Conservation (phyloP, 2,329 filamentous ascomycete species). For the Aspergillus unguis region DNA sequence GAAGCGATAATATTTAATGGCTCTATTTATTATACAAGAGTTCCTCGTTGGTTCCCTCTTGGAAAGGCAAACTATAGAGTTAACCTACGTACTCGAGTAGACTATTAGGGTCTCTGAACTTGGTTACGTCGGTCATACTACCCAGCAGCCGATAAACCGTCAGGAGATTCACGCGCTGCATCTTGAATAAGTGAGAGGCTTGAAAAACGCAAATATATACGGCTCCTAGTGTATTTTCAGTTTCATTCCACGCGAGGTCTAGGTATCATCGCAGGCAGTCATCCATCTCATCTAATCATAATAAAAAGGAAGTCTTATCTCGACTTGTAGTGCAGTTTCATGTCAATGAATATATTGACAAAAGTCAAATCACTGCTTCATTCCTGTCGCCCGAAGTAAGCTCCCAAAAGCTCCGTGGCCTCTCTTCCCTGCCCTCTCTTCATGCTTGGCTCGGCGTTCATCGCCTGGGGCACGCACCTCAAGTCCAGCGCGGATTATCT, state of each 20-base stretch:
- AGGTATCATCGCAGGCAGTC: not conserved
- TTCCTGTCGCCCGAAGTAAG: slow-evolving; percentile 12
- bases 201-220: not conserved
- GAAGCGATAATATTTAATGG: not conserved
- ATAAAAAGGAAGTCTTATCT: not conserved
- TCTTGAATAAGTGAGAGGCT: too few species aligned
- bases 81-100: too few species aligned
- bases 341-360: not conserved
- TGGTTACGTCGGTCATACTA: too few species aligned
- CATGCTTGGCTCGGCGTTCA: slow-evolving; percentile 14
- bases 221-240: not conserved
- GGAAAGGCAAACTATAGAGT: too few species aligned
- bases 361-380: slow-evolving; percentile 7
- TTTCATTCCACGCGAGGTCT: not conserved
- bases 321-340: not conserved
- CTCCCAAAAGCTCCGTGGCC: slow-evolving; percentile 5
- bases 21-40: not conserved
- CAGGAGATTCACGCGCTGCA: too few species aligned
- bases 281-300: not conserved
- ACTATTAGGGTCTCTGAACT: too few species aligned
- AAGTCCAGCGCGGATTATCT: slow-evolving; percentile 69
- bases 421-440: slow-evolving; percentile 12
- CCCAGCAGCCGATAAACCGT: too few species aligned
- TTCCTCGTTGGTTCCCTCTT: too few species aligned
- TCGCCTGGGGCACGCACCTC: slow-evolving; percentile 54